Conservation (phyloP, 2,329 filamentous ascomycete species). For the Sclerotinia subarctica region DNA sequence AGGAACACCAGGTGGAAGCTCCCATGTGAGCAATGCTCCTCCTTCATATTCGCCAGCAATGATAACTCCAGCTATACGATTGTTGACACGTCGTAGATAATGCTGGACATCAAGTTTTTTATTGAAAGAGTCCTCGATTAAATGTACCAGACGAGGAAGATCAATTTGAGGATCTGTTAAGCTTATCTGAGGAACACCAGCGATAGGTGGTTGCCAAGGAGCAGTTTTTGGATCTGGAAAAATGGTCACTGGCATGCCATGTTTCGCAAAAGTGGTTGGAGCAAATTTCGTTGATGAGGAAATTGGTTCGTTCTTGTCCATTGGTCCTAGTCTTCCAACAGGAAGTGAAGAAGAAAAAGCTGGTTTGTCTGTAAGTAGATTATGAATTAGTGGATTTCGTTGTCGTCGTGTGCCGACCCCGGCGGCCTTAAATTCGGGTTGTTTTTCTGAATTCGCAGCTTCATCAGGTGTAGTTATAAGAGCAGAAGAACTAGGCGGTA, state of each 20-base stretch:
- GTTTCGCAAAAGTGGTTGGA: constrained; percentile 79
- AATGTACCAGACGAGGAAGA: constrained; percentile 72
- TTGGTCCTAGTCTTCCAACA: constrained; percentile 54
- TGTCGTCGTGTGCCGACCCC: constrained; percentile 55
- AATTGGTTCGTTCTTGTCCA: constrained; percentile 26
- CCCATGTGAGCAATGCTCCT: constrained; percentile 92
- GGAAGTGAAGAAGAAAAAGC: constrained; percentile 89
- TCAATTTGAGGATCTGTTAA: constrained; percentile 81
- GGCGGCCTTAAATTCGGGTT: constrained; percentile 37
- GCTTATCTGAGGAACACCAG: constrained; percentile 58
- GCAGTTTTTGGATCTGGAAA: constrained; percentile 65
- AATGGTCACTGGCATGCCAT: constrained; percentile 83
- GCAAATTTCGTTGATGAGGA: constrained; percentile 41
- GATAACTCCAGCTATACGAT: constrained; percentile 84
- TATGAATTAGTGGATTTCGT: constrained; percentile 85
- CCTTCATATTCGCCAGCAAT: constrained; percentile 97
- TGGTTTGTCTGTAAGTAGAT: constrained; percentile 92
- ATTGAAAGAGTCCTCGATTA: constrained; percentile 93
- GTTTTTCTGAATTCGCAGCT: constrained; percentile 54
- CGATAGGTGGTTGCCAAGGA: constrained; percentile 66
- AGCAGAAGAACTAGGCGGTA: constrained; percentile 82
- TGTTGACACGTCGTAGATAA: constrained; percentile 77
- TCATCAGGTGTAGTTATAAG: constrained; percentile 84
- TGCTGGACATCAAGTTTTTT: constrained; percentile 78
- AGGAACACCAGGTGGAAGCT: constrained; percentile 62